Conservation (phyloP, 768 basidiomycete genomes). For the Mrakia gelida region DNA sequence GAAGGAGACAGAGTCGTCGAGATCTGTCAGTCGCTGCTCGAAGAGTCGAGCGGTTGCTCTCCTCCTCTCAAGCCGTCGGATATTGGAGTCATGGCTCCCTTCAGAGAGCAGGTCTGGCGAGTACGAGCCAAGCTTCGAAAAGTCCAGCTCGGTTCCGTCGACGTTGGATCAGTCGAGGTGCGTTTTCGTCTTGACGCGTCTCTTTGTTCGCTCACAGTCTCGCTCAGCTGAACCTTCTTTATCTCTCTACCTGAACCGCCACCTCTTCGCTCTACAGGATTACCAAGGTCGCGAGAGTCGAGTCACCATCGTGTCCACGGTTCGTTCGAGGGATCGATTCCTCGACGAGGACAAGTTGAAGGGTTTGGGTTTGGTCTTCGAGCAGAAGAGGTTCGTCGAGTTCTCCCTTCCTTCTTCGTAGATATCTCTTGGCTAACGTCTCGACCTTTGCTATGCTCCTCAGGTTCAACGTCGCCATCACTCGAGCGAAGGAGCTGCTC, state of each 20-base stretch:
- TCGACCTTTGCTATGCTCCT: too few species aligned
- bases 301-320: conserved; percentile 37
- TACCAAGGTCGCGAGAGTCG: conserved; percentile 42
- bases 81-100: conserved; percentile 45
- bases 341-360: conserved; percentile 39
- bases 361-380: conserved; percentile 44
- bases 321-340: conserved; percentile 39
- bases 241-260: neutral
- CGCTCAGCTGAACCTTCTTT: neutral
- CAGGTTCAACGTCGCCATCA: conserved; percentile 48
- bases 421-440: neutral
- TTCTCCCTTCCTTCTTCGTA: neutral
- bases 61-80: conserved; percentile 37
- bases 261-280: conserved; percentile 31
- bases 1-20: conserved; percentile 39
- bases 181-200: neutral
- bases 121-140: conserved; percentile 40
- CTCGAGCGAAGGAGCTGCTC: conserved; percentile 45
- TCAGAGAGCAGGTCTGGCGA: conserved; percentile 46
- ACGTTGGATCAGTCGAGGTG: conserved; percentile 45
- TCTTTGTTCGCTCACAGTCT: neutral
- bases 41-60: conserved; percentile 3
- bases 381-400: conserved; percentile 41
- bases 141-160: conserved; percentile 38
- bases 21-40: conserved; percentile 35